Base-by-base conservation (phyloP, 2,329 filamentous ascomycete species). In the Fusarium tanahbumbuense region DNA sequence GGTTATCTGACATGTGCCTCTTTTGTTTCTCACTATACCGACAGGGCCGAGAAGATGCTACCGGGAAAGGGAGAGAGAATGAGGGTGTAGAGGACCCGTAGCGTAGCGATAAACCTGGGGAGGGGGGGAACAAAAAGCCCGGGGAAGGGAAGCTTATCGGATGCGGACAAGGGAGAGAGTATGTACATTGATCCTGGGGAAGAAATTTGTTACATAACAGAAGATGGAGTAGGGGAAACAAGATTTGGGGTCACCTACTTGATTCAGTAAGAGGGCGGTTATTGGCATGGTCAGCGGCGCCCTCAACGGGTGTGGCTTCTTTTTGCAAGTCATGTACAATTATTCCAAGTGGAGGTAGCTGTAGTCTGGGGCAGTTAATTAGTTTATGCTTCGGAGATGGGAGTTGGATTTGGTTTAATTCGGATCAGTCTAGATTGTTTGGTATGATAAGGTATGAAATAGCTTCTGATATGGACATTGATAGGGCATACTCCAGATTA, bases 111-210 rank as follows among this genome's bases (percentile, higher is more conserved):
- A 52, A 63, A 63, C 41, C 60, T 62, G 41, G 37, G 37, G 27
- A 22, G 41, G 37, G 37, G 27, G 20, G 23, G 20, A 49, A 56
- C 22, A 28, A 28, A 49, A 50, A 56, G 54, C 15, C 45, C 30
- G 22, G 50, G 57, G 58, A 47, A 62, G 58, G 57, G 58, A 47
- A 62, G 58, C 34, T 61, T 64, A 64, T 64, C 60, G 37, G 28
- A 63, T 64, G 44, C 23, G 22, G 59, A 56, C 34, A 32, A 25
- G 30, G 28, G 23, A n/a, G 10, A 46, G 23, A 20, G 20, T 8
- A n/a, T n/a, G n/a, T n/a, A n/a, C n/a, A n/a, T n/a, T n/a, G 20
- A 52, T 32, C 47, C 49, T 64, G 42, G 58, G 53, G 58, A 32
- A 23, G 53, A 27, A 23, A 13, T 27, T 45, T 64, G 42, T 64